Base-by-base conservation (phyloP, 257 asterid genomes). In the Nicotiana paniculata region DNA sequence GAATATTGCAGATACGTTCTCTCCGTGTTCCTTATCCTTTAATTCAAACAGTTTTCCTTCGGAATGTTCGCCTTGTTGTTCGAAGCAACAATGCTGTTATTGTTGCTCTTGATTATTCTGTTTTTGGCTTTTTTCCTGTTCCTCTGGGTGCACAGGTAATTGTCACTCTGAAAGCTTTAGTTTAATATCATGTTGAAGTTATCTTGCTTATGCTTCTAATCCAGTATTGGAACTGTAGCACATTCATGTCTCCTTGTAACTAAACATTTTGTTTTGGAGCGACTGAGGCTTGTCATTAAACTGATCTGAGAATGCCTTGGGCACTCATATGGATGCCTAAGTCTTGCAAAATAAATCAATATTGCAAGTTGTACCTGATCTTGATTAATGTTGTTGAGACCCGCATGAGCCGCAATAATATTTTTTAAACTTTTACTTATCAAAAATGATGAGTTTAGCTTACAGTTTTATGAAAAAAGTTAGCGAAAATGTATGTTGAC, bases 131-230 rank as follows among this genome's bases (percentile, higher is more conserved):
- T 88, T 94, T 96, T 92, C 95, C 99, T 65, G 98, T 96, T 85
- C 98, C 99, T 68, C 88, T 96, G 74, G 99, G 99, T 82, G 99
- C 98, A 67, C 99, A 96, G 99, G 99, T 96, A 90, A 66, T 77
- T 79, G 33, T 79, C 51, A 67, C 53, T 57, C 74, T 64, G 37
- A 61, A 80, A 28, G 13, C 24, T 21, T 51, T 61, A 63, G 59
- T 67, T 46, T 16, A 18, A 80, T 80, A 39, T 80, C 24, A 63
- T 28, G 63, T 63, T 28, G 63, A 79, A 43, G 21, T 43, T 46
- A n/a, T 74, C 15, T 24, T 28, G 77, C n/a, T 64, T 64, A 15
- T 10, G 15, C 28, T 46, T 63, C 63, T 28, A 80, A 46, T 64
- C 32, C 39, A 55, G 83, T 26, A 62, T 63, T 28, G 37, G 15